Base-by-base conservation (phyloP, 2,329 filamentous ascomycete species). In the Cercospora sp. region DNA sequence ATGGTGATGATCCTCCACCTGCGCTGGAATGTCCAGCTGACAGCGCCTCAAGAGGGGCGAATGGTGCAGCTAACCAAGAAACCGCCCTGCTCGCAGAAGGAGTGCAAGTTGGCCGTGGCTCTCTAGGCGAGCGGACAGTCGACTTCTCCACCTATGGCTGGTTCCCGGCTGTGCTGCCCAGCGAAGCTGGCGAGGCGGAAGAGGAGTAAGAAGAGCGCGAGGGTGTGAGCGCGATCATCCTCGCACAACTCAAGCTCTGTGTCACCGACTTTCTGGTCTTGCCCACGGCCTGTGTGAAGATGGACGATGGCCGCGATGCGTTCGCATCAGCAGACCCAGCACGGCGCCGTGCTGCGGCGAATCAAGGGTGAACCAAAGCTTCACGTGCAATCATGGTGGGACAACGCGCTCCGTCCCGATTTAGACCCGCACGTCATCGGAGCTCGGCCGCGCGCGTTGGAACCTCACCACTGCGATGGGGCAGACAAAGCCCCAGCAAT, bases 101-200 rank as follows among this genome's bases (percentile, higher is more conserved):
- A 16, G 83, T 86, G 0, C 76, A 82, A 61, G 82, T 85, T 55
- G 78, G 76, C 20, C 77, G 80, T 67, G 80, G 80, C 60, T 76
- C 76, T 36, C 77, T 86, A 75, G 83, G 83, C 60, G 83, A 84
- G 71, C 81, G 81, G 58, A 80, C 75, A 1, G 78, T 86, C n/a
- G 79, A 84, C 70, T 78, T 85, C 40, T 70, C 69, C 7, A 75
- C 70, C 26, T 85, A 82, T 71, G 84, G 84, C 58, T 86, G 84
- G 84, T 85, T 85, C 65, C 80, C 80, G 9, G 69, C 73, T 57
- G 67, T 72, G 6, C 70, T 81, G 23, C 78, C 77, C 12, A 77
- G 76, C 65, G 74, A 75, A 45, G 72, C 70, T 30, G 70, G 65
- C 18, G 73, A 75, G 58, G 70, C 73, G 58, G 73, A 71, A 36